Base-by-base conservation (phyloP, 345 rosid species). In the Pugionium dolabratum region DNA sequence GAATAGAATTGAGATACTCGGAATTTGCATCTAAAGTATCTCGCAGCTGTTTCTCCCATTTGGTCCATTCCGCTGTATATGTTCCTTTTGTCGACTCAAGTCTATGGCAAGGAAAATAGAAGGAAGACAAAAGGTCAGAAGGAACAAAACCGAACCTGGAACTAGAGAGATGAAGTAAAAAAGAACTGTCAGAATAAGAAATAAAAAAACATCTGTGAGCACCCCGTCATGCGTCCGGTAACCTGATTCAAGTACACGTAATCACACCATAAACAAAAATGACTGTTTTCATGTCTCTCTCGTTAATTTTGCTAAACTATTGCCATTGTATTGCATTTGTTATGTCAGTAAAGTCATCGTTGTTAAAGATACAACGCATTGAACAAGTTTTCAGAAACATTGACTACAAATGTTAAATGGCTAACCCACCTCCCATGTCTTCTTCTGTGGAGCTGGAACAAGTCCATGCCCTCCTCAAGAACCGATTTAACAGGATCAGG, bases 1-100 rank as follows among this genome's bases (percentile, higher is more conserved):
- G 98, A 72, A 90, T 55, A 78, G 86, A 84, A 67, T 73, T 77
- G 27, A 90, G 73, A 82, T 85, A 87, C 59, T 90, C 79, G 25
- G 88, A 71, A 76, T 83, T 64, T 75, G 64, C 75, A 31, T 40
- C 31, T 49, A 94, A 59, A 64, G 72, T 73, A 40, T 80, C 79
- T 4, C 91, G 84, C 70, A 90, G 71, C 50, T 74, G 76, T 71
- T 83, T 84, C 81, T 94, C 99, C 99, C 97, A 94, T 69, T 87
- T 83, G 48, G 72, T 69, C 96, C 97, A 94, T 68, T 86, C 92
- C 61, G 75, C 76, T 54, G 78, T 82, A 67, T 84, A 94, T 40
- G 90, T 54, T 52, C 95, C 96, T 73, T 90, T 86, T 30, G 82
- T 75, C 11, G 97, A 78, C 54, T 90, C 99, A 82, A 80, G 78